Evolutionary conservation across 371 early-diverging fungal species (phyloP).

Genomic region (Globomyces sp.): DNA sequence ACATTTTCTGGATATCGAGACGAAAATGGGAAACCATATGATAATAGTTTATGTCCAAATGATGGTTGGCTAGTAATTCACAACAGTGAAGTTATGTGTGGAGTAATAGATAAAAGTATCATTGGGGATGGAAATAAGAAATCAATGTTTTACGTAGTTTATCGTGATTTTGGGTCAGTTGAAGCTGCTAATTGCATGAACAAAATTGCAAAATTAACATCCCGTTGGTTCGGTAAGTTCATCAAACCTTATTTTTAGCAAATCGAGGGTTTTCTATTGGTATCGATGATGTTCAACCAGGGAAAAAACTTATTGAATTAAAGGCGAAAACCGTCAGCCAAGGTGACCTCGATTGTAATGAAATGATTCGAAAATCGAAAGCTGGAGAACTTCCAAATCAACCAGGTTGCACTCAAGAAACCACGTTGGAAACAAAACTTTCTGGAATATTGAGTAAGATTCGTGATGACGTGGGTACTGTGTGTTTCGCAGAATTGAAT

Average conservation of each 20-base stretch:
- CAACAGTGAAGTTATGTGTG: constrained; percentile 94
- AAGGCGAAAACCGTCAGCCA: constrained; percentile 77
- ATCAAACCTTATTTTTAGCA: constrained; percentile 53
- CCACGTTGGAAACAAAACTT: constrained; percentile 80
- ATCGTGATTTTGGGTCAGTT: constrained; percentile 88
- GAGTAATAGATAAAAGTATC: constrained; percentile 92
- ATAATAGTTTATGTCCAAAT: constrained; percentile 78
- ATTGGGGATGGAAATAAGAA: constrained; percentile 97
- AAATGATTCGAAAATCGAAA: constrained; percentile 71
- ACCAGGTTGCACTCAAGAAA: constrained; percentile 87
- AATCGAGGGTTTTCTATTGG: constrained; percentile 98
- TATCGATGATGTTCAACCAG: constrained; percentile 97
- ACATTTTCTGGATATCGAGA: constrained; percentile 21
- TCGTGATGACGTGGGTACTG: constrained; percentile 95
- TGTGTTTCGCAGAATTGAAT: constrained; percentile 92
- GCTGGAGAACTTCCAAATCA: constrained; percentile 73
- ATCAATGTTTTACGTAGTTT: constrained; percentile 88
- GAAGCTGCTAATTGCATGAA: constrained; percentile 94
- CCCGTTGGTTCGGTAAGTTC: constrained; percentile 68
- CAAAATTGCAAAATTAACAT: constrained; percentile 89
- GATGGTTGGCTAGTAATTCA: constrained; percentile 89
- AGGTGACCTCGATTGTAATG: constrained; percentile 86
- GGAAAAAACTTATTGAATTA: constrained; percentile 65
- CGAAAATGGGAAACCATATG: constrained; percentile 19
- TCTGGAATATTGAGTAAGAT: constrained; percentile 89